These are phyloP conservation scores for Alternaria sp. DNA, from an alignment of 2,329 filamentous ascomycete species.

Conservation along the genomic window DNA sequence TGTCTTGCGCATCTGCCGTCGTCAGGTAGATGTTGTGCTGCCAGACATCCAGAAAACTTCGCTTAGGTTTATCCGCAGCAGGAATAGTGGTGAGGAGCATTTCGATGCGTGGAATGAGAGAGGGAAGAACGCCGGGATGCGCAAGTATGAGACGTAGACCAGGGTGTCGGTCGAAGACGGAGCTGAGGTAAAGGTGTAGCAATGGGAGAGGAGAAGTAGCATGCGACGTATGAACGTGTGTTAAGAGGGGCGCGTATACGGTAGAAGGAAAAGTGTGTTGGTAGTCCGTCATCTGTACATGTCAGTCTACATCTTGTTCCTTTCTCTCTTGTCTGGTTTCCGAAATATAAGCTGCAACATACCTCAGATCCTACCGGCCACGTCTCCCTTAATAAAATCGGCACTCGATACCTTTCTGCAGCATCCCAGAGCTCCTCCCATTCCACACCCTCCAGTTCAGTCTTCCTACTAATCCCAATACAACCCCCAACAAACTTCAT, in stretches of 20 bases:
- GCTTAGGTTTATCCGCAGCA: constrained; percentile 26
- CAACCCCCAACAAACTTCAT: constrained; percentile 61
- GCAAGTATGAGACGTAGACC: constrained; percentile 64
- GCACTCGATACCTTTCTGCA: constrained; percentile 54
- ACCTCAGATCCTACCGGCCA: constrained; percentile 35
- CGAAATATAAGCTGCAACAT: background rate
- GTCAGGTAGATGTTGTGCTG: constrained; percentile 67
- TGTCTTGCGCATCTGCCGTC: constrained; percentile 63
- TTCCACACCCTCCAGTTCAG: constrained; percentile 55
- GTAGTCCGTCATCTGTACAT: constrained; percentile 23
- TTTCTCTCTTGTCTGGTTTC: background rate
- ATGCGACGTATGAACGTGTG: constrained; percentile 58
- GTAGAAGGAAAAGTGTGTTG: constrained; percentile 20
- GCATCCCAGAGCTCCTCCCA: constrained; percentile 56
- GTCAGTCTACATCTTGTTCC: background rate
- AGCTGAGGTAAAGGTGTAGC: constrained; percentile 60
- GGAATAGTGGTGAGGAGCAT: constrained; percentile 35
- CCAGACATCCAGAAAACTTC: constrained; percentile 61
- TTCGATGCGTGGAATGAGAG: constrained; percentile 60
- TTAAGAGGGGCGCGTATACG: constrained; percentile 27
- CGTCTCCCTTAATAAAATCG: constrained; percentile 36
- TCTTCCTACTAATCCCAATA: constrained; percentile 52
- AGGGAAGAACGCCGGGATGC: constrained; percentile 64
- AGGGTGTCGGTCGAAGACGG: constrained; percentile 65
- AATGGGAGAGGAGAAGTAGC: constrained; percentile 60